Percentiles rank a stretch among this genome's conserved stretches.
Evolutionary conservation across 2,329 filamentous ascomycete genomes (phyloP).

Genomic region (Ascosphaera aggregata): DNA sequence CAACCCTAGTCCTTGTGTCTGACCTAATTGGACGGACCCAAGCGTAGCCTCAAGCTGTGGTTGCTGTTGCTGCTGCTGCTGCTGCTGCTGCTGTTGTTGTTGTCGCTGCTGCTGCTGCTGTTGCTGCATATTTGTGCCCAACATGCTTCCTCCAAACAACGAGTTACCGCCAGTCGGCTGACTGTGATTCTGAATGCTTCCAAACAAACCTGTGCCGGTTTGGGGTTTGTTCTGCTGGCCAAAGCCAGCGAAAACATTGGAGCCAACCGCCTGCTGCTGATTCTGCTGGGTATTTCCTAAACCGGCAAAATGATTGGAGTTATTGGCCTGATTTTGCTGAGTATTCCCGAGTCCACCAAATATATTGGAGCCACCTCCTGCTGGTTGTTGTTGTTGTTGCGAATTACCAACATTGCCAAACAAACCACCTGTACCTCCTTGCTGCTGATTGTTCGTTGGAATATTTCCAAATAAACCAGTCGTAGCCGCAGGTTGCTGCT

Average conservation of each 20-base stretch:
- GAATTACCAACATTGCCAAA: slow-evolving; percentile 12
- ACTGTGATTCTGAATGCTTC: slow-evolving; percentile 2
- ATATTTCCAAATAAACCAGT: no score
- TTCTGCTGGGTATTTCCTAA: slow-evolving; percentile 9
- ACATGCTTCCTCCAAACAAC: slow-evolving; percentile 15
- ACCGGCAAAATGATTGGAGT: slow-evolving; percentile 9
- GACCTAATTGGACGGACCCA: slow-evolving; percentile 6
- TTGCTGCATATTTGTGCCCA: slow-evolving; percentile 11
- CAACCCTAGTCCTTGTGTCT: slow-evolving; percentile 14
- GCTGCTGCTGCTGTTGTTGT: slow-evolving; percentile 15
- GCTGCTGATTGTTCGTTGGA: no score
- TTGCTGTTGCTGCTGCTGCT: slow-evolving; percentile 11
- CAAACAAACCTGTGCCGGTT: neutral
- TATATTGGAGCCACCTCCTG: slow-evolving; percentile 12
- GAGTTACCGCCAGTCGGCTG: no score
- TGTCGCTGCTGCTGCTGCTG: slow-evolving; percentile 21
- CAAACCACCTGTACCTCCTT: slow-evolving; percentile 18
- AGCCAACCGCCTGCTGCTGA: slow-evolving; percentile 4
- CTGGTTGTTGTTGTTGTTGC: slow-evolving; percentile 20
- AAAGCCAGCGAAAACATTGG: slow-evolving; percentile 1
- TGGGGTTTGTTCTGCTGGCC: slow-evolving; percentile 2
- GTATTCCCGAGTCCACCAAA: slow-evolving; percentile 18
- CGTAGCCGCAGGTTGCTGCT: no score
- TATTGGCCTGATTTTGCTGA: slow-evolving; percentile 21
- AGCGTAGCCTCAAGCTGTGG: slow-evolving; percentile 20